phyloP scores from a whole-genome alignment of 2,329 filamentous ascomycete genomes.

The Plenodomus biglobosus region DNA sequence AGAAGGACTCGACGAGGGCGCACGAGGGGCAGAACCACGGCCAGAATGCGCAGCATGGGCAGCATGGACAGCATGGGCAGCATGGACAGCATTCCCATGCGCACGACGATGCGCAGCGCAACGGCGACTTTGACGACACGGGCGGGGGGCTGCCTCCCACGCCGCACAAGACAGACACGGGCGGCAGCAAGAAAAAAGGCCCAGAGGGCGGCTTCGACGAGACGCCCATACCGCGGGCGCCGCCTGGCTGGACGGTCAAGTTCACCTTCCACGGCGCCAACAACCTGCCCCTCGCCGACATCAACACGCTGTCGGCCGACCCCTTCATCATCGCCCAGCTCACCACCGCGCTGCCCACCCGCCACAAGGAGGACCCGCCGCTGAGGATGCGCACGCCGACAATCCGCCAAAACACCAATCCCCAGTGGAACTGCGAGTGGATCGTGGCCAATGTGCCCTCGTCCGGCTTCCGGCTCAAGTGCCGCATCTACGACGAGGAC shows the following conservation, averaged over 20 bases:
- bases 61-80: neutral
- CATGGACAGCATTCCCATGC: conserved; percentile 6
- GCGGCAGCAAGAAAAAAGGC: conserved; percentile 36
- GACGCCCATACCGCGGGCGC: conserved; percentile 73
- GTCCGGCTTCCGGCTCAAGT: conserved; percentile 80
- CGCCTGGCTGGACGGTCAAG: conserved; percentile 79
- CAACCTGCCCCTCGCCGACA: conserved; percentile 81
- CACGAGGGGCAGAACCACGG: conserved; percentile 6
- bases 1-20: conserved; percentile 10
- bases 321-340: conserved; percentile 81
- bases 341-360: conserved; percentile 65
- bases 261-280: conserved; percentile 80
- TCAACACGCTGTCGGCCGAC: conserved; percentile 76
- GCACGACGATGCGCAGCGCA: conserved; percentile 13
- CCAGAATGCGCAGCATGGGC: conserved; percentile 3
- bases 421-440: conserved; percentile 84
- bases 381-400: conserved; percentile 76
- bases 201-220: conserved; percentile 78
- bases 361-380: conserved; percentile 84
- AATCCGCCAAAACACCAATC: conserved; percentile 69
- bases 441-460: conserved; percentile 82
- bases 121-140: conserved; percentile 10
- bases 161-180: conserved; percentile 30
- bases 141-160: conserved; percentile 16
- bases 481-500: conserved; percentile 88